Conservation (phyloP, 805 yeast species). For the Clavispora phyllophila region DNA sequence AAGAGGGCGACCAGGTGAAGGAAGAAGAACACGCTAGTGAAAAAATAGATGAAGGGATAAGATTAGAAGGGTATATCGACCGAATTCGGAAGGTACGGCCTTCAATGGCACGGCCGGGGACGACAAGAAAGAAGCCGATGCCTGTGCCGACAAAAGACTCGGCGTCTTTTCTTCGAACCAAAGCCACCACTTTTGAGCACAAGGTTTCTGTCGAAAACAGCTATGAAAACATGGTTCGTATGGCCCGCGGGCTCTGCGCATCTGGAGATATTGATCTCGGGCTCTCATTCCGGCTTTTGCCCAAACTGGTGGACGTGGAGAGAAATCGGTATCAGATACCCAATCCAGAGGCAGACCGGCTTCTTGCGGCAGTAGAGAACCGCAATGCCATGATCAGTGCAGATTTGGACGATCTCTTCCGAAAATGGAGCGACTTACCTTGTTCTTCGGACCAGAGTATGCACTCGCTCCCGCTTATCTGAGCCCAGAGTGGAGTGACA, state of each 20-base stretch:
- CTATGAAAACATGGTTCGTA: conserved; percentile 18
- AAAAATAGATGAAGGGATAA: too few relatives aligned
- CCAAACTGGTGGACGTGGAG: conserved; percentile 23
- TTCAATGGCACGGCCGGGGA: too few relatives aligned
- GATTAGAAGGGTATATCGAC: too few relatives aligned
- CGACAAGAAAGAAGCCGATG: too few relatives aligned
- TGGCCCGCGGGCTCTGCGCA: conserved; percentile 10
- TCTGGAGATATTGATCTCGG: conserved; percentile 19
- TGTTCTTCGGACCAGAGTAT: background rate
- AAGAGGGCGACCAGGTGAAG: background rate
- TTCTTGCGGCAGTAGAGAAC: background rate
- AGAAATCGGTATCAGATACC: conserved; percentile 14
- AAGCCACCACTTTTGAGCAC: conserved; percentile 15
- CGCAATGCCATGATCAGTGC: conserved; percentile 7
- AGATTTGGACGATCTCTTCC: conserved; percentile 24
- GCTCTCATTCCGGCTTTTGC: conserved; percentile 17
- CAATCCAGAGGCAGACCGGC: conserved; percentile 3
- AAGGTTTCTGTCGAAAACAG: conserved; percentile 10
- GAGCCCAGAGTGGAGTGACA: background rate
- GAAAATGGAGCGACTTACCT: conserved; percentile 9
- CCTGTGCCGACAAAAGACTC: too few relatives aligned
- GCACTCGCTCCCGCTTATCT: background rate
- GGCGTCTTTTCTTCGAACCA: background rate
- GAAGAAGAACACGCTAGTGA: background rate
- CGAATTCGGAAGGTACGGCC: too few relatives aligned